A percentile compares a stretch with the other conserved stretches of the same genome.
These are phyloP conservation scores for Xylaria sp. DNA, from an alignment of 2,329 filamentous ascomycete genomes.

Conservation along the genomic window DNA sequence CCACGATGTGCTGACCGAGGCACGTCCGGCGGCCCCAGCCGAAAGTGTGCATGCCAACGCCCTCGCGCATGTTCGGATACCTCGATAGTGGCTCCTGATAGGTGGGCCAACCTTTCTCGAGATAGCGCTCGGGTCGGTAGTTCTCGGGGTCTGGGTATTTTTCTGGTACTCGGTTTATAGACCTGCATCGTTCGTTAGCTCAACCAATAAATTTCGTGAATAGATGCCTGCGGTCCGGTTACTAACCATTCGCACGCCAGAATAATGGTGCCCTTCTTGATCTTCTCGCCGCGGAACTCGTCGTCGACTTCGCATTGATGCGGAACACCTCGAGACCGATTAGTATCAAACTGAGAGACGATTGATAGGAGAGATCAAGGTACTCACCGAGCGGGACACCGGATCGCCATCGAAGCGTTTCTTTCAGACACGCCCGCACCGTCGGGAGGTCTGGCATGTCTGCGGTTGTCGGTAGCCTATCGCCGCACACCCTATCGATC, in stretches of 20 bases:
- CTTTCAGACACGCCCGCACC: constrained; percentile 66
- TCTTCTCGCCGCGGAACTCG: constrained; percentile 59
- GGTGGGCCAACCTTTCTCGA: constrained; percentile 71
- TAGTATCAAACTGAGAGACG: constrained; percentile 1
- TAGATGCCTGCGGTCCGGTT: too few relatives aligned
- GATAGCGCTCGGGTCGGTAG: constrained; percentile 71
- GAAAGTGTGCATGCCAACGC: constrained; percentile 69
- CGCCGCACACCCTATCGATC: constrained; percentile 66
- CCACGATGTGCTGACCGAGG: constrained; percentile 70
- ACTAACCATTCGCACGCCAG: constrained; percentile 63
- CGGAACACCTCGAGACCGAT: constrained; percentile 54
- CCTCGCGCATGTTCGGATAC: constrained; percentile 71
- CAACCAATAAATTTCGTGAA: not conserved
- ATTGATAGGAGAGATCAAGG: not conserved
- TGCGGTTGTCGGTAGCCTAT: constrained; percentile 61
- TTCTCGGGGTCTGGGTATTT: constrained; percentile 73
- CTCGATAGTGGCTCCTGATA: constrained; percentile 72
- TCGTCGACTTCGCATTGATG: constrained; percentile 61
- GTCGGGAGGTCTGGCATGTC: constrained; percentile 64
- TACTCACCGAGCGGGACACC: constrained; percentile 61
- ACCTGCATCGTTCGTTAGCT: constrained; percentile 51
- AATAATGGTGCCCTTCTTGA: constrained; percentile 61
- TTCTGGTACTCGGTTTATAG: constrained; percentile 66
- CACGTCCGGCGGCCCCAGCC: constrained; percentile 73
- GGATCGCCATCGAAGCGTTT: constrained; percentile 68